Percentiles rank a stretch among this genome's conserved stretches.
These are phyloP conservation scores for Verticillium zaregamsianum DNA, from an alignment of 2,329 filamentous ascomycete genomes.

Conservation along the genomic window DNA sequence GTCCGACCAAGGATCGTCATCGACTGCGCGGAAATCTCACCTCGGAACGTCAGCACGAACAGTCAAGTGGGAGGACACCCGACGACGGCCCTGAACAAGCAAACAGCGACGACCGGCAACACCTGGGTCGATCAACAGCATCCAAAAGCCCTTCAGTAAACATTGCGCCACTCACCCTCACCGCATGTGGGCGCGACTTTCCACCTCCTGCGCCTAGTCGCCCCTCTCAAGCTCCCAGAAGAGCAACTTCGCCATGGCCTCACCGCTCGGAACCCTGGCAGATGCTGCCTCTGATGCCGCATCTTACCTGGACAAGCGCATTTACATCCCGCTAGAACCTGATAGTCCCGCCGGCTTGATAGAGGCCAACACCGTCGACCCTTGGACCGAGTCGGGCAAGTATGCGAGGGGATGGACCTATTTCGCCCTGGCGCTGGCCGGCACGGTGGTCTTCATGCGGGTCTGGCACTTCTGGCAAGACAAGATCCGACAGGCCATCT, in stretches of 20 bases:
- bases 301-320: conserved; percentile 45
- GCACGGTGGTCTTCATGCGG: conserved; percentile 62
- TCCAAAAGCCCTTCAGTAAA: neutral
- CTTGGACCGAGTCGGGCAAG: conserved; percentile 77
- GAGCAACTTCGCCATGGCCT: conserved; percentile 32
- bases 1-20: neutral
- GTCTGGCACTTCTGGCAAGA: conserved; percentile 90
- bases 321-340: conserved; percentile 55
- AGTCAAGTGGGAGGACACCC: neutral
- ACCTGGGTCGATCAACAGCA: neutral
- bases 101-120: neutral
- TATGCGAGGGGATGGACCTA: conserved; percentile 88
- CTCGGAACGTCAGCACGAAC: neutral
- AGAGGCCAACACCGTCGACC: conserved; percentile 65
- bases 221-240: conserved; percentile 7
- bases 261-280: conserved; percentile 26
- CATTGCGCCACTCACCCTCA: conserved; percentile 12
- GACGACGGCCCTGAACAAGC: neutral
- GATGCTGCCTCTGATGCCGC: conserved; percentile 28
- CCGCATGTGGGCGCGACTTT: conserved; percentile 8
- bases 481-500: conserved; percentile 83
- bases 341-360: conserved; percentile 58
- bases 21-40: neutral
- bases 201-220: conserved; percentile 19
- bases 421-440: conserved; percentile 71